Evolutionary conservation across 306 rosid species (phyloP).

Genomic region (Chamaecrista fasciculata): DNA sequence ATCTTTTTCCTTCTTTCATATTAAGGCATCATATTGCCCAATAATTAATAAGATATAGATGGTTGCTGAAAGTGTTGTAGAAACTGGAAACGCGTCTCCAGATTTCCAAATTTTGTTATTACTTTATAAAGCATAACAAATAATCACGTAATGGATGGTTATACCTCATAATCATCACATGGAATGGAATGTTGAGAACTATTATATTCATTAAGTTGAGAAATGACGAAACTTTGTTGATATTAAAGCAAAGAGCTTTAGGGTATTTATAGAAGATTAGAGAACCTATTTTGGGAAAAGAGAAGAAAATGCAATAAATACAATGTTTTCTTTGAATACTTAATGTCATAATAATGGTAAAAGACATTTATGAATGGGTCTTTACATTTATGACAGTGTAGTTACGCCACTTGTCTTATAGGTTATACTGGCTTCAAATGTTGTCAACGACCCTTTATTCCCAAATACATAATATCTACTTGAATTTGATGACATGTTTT

Average conservation of each 20-base stretch:
- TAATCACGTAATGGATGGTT: neutral
- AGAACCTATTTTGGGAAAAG: too few species aligned
- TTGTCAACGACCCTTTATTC: neutral
- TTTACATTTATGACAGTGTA: neutral
- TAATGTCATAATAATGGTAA: neutral
- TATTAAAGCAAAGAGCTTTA: too few species aligned
- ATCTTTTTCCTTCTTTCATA: neutral
- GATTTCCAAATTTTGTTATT: neutral
- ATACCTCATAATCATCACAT: neutral
- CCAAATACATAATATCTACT: neutral
- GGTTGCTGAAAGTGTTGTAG: neutral
- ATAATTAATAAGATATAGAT: neutral
- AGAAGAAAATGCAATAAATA: neutral
- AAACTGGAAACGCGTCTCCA: conserved; percentile 6
- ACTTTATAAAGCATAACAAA: neutral
- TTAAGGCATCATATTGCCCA: neutral
- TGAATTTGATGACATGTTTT: neutral
- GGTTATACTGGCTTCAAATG: neutral
- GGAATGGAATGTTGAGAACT: neutral
- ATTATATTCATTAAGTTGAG: neutral
- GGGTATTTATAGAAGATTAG: too few species aligned
- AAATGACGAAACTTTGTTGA: too few species aligned
- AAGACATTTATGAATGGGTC: neutral
- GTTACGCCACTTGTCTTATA: neutral
- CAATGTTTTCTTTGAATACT: neutral